phyloP scores from a whole-genome alignment of 1,284 basidiomycete genomes.

The Sphaerobolus stellatus region DNA sequence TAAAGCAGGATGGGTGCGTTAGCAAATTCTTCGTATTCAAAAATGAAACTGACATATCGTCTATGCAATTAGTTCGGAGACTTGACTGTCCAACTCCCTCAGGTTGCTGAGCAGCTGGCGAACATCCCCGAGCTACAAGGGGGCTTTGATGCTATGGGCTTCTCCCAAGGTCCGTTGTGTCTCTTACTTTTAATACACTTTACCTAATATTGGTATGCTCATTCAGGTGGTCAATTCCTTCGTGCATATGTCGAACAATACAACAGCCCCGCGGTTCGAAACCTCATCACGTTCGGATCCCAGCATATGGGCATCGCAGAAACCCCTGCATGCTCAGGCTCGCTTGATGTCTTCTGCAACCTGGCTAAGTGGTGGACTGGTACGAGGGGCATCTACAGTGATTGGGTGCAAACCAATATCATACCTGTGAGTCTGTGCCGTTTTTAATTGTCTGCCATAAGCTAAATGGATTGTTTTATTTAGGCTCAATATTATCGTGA shows the following conservation, averaged over 20 bases:
- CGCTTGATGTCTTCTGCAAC: slow-evolving; percentile 75
- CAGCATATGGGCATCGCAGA: slow-evolving; percentile 87
- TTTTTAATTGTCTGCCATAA: background rate
- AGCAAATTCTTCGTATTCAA: slow-evolving; percentile 19
- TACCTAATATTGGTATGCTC: background rate
- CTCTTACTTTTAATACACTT: background rate
- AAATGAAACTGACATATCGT: slow-evolving; percentile 22
- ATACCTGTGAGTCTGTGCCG: slow-evolving; percentile 55
- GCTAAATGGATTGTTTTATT: no score
- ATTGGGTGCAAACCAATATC: slow-evolving; percentile 81
- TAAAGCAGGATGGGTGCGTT: slow-evolving; percentile 76
- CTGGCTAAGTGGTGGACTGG: slow-evolving; percentile 73
- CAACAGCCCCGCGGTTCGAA: slow-evolving; percentile 74
- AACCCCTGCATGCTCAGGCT: slow-evolving; percentile 69
- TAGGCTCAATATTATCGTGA: slow-evolving; percentile 95
- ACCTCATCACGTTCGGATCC: slow-evolving; percentile 87
- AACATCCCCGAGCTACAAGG: slow-evolving; percentile 64
- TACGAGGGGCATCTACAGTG: slow-evolving; percentile 74
- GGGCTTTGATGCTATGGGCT: slow-evolving; percentile 91
- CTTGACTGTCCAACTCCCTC: slow-evolving; percentile 68
- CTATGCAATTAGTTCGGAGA: slow-evolving; percentile 66
- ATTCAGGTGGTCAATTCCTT: slow-evolving; percentile 78
- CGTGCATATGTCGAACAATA: slow-evolving; percentile 87
- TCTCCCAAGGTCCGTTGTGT: slow-evolving; percentile 76
- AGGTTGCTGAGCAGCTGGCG: slow-evolving; percentile 68